Conservation (phyloP, 352 stramenopile genomes). For the Globisporangium polare region DNA sequence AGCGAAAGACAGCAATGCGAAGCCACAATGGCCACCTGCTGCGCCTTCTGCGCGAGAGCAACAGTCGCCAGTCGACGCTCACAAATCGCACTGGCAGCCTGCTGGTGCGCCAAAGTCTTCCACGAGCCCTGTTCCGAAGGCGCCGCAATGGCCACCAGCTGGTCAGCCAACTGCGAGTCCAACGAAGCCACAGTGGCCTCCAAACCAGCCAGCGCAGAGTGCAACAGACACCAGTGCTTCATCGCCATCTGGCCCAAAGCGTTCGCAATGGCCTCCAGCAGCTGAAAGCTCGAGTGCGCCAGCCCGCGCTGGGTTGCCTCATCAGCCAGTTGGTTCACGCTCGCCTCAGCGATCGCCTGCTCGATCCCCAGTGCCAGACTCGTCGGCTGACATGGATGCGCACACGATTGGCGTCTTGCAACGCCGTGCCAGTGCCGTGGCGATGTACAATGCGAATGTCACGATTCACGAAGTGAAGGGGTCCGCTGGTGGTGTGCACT, state of each 20-base stretch:
- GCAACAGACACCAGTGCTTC: constrained; percentile 4
- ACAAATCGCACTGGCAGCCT: constrained; percentile 33
- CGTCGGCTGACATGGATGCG: constrained; percentile 25
- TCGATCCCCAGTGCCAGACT: constrained; percentile 12
- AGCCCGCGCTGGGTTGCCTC: not conserved
- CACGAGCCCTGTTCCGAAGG: constrained; percentile 3
- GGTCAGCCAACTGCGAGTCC: constrained; percentile 11
- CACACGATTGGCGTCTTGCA: constrained; percentile 59
- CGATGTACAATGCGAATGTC: constrained; percentile 51
- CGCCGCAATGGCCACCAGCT: constrained; percentile 13
- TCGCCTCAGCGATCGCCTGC: constrained; percentile 24
- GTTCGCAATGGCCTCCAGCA: constrained; percentile 45
- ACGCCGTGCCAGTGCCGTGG: constrained; percentile 52
- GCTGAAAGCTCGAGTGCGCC: constrained; percentile 2
- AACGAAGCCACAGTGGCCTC: constrained; percentile 41
- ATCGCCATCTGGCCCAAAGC: constrained; percentile 21
- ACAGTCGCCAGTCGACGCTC: not conserved
- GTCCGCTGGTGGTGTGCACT: constrained; percentile 73
- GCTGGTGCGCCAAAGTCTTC: constrained; percentile 14
- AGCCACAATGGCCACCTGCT: constrained; percentile 36
- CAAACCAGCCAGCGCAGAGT: constrained; percentile 19
- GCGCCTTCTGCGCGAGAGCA: constrained; percentile 2
- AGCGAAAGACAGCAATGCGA: constrained; percentile 14
- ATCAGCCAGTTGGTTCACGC: constrained; percentile 15
- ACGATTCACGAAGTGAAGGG: constrained; percentile 82